Evolutionary conservation across 177 flowering plant genomes (phyloP), one percentile per base, ranked within the genome.

Genomic region (Telopea speciosissima): DNA sequence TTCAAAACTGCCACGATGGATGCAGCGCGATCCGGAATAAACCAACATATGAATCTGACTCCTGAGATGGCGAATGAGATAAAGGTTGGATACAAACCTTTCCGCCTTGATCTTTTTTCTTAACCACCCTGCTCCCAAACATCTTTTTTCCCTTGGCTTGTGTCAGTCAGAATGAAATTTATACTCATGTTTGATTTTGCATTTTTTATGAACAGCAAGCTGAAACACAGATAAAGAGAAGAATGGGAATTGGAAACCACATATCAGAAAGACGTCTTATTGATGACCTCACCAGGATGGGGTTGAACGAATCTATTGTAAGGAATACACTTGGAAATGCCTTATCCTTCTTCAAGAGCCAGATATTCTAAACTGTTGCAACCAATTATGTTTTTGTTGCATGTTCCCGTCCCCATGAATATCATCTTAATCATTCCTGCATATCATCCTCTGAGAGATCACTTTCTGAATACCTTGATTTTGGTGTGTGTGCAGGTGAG

Each of bases 21-120:
- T 87, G 99, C 99, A 26, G 98, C 99, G n/a, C 80, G 85, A 23
- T 93, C 98, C 26, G 99, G 99, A 75, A 83, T 96, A 67, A 89
- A 84, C 72, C 88, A 90, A 62, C 92, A 88, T 49, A 77, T 92
- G 24, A 86, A 91, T 81, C 86, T 87, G 67, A 90, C 92, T 58
- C 74, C 89, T 19, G 97, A 96, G 68, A 85, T 90, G 85, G 88
- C 87, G 64, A 88, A 85, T 66, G 98, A 94, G 81, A 92, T 94
- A 63, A 88, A 92, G 98, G 98, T 88, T 33, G 68, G 82, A 74
- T 22, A 24, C 44, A 10, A 8, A 65, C 7, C 54, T 49, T 5
- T 16, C 17, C 54, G 3, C 63, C 65, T 61, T 36, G 40, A 36
- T 36, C 40, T 36, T 36, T 36, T 36, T 36, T 36, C 40, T 36